These are phyloP conservation scores for Mycena alexandri DNA, from an alignment of 768 basidiomycete genomes.

Conservation along the genomic window DNA sequence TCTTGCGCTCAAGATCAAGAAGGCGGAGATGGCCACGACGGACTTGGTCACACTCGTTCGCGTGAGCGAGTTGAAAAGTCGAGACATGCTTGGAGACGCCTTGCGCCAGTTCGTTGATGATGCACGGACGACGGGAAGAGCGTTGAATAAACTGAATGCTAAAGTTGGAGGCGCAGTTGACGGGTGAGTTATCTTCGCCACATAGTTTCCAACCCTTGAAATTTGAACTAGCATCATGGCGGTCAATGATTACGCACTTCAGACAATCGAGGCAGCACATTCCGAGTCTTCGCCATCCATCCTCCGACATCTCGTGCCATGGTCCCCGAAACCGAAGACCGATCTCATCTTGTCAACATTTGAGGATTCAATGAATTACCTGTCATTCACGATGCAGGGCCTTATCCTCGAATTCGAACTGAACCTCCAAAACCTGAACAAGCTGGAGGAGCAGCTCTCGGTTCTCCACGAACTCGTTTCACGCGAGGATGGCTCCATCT, in stretches of 20 bases:
- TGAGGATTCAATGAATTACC: slow-evolving; percentile 63
- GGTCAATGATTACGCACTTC: slow-evolving; percentile 78
- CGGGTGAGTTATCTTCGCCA: slow-evolving; percentile 57
- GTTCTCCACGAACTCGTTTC: slow-evolving; percentile 69
- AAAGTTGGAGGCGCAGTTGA: slow-evolving; percentile 83
- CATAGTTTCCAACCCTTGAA: background rate
- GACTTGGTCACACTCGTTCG: slow-evolving; percentile 76
- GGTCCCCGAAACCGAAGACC: slow-evolving; percentile 49
- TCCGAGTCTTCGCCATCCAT: slow-evolving; percentile 50
- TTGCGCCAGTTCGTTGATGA: slow-evolving; percentile 69
- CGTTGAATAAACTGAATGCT: slow-evolving; percentile 72
- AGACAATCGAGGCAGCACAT: slow-evolving; percentile 62
- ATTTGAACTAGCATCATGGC: slow-evolving; percentile 69
- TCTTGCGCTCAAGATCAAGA: slow-evolving; percentile 77
- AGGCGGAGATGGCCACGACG: slow-evolving; percentile 80
- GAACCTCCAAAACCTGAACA: slow-evolving; percentile 66
- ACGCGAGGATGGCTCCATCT: slow-evolving; percentile 66
- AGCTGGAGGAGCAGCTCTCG: slow-evolving; percentile 71
- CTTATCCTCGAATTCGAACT: slow-evolving; percentile 78
- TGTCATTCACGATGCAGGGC: slow-evolving; percentile 64
- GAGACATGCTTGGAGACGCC: slow-evolving; percentile 65
- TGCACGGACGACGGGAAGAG: slow-evolving; percentile 70
- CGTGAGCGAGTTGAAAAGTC: slow-evolving; percentile 71
- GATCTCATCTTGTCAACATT: slow-evolving; percentile 57
- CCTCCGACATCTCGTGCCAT: slow-evolving; percentile 55